Evolutionary conservation across 2,329 filamentous ascomycete species (phyloP).

Genomic region (Sphaerulina populicola): DNA sequence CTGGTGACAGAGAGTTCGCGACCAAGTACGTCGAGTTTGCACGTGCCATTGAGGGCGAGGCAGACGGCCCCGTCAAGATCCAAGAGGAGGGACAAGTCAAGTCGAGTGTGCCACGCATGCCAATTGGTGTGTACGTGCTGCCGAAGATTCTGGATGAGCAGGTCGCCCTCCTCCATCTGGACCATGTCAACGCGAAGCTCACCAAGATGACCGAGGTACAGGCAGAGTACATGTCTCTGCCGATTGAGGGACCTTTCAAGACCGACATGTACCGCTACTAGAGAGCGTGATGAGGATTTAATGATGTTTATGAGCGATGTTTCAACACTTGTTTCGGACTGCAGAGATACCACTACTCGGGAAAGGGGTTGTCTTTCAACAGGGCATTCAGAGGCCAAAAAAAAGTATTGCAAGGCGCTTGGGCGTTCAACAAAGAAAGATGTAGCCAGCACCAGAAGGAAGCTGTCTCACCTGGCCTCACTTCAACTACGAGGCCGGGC

Average conservation of each 20-base stretch:
- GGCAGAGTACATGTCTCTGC: constrained; percentile 88
- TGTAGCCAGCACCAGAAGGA: constrained; percentile 4
- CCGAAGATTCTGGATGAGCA: constrained; percentile 99
- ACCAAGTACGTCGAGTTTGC: constrained; percentile 95
- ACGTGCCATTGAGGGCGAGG: constrained; percentile 34
- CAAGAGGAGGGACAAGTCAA: constrained; percentile 47
- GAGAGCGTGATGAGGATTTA: constrained; percentile 29
- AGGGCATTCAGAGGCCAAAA: constrained; percentile 15
- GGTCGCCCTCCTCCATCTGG: constrained; percentile 87
- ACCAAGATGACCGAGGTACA: constrained; percentile 76
- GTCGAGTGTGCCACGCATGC: constrained; percentile 60
- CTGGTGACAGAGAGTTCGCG: constrained; percentile 73
- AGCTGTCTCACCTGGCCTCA: constrained; percentile 10
- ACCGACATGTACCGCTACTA: constrained; percentile 78
- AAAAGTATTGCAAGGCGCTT: constrained; percentile 23
- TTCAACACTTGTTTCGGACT: constrained; percentile 23
- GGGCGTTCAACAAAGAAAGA: constrained; percentile 23
- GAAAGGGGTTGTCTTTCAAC: constrained; percentile 19
- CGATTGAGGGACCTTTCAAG: constrained; percentile 89
- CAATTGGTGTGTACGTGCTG: constrained; percentile 86
- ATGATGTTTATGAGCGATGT: constrained; percentile 21
- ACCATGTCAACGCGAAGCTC: constrained; percentile 90
- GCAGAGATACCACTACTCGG: constrained; percentile 11
- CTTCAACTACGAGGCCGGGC: constrained; percentile 17
- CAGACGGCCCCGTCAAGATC: constrained; percentile 24